These are phyloP conservation scores for Forsythia suspensa DNA, from an alignment of 257 asterid species.

Conservation along the genomic window DNA sequence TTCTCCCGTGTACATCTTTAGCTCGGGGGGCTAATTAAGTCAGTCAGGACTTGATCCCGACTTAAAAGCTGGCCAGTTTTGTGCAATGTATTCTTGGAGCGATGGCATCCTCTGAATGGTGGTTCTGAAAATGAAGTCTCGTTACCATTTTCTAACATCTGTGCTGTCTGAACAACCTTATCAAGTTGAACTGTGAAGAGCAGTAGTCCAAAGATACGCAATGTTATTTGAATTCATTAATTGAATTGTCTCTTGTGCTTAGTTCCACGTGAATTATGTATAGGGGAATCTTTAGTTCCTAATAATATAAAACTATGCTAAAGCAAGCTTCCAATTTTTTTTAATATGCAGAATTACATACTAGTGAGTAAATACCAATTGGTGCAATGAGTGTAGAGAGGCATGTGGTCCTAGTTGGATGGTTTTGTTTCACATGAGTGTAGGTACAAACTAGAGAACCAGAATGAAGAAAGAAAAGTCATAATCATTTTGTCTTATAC, in stretches of 20 bases:
- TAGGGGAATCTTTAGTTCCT: background rate
- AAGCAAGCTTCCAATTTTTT: background rate
- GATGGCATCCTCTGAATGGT: too few species aligned
- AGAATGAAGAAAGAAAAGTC: slow-evolving; percentile 17
- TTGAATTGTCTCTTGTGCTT: too few species aligned
- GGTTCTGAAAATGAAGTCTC: too few species aligned
- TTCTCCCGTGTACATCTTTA: background rate
- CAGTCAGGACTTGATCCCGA: too few species aligned
- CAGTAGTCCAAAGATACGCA: too few species aligned
- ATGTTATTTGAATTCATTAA: too few species aligned
- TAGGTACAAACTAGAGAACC: slow-evolving; percentile 26
- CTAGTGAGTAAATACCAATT: background rate
- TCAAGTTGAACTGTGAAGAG: too few species aligned
- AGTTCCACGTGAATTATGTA: too few species aligned
- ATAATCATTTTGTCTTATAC: slow-evolving; percentile 13
- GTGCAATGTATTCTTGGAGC: too few species aligned
- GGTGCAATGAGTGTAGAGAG: slow-evolving; percentile 10
- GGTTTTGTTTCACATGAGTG: slow-evolving; percentile 8
- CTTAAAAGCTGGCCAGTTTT: too few species aligned
- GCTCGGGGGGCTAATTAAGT: background rate
- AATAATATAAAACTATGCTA: background rate
- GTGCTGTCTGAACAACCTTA: too few species aligned
- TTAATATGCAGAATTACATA: background rate
- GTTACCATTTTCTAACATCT: too few species aligned
- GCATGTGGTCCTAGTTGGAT: slow-evolving; percentile 38